Evolutionary conservation across 805 yeast species (phyloP), one percentile per base, ranked within the genome.

Genomic region (Citeromyces matritensis): DNA sequence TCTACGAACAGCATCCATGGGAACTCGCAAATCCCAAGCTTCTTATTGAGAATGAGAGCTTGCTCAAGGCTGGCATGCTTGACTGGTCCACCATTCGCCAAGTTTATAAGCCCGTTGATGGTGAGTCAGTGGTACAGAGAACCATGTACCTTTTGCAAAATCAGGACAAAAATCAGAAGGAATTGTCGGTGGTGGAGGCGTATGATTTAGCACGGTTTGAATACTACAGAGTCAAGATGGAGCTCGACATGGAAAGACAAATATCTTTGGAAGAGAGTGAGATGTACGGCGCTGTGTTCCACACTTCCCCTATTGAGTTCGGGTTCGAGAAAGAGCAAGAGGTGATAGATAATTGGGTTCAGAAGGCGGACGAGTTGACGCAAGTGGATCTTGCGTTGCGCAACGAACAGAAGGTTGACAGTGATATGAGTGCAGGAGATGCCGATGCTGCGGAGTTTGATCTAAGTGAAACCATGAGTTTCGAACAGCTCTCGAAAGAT

Each of bases 1-100:
- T 91, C 47, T 88, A 77, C 53, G 73, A 73, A 36, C 95, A 86
- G 49, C 98, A 91, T 55, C 98, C 98, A 5, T 91, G 98, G 98
- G 98, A 91, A 55, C 60, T 86, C 33, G 83, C 97, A 2, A 69
- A 94, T 42, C 95, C 97, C 9, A 82, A 81, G 49, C 64, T 72
- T 19, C 56, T 91, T 41, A 65, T 85, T 29, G 98, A 91, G 52
- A 80, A 73, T 44, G 63, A 65, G 24, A 82, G 80, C 6, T 59
- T 65, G 28, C 24, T 36, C 13, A 83, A 79, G 29, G 44, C 52
- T 26, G 36, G 43, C 3, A 45, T 50, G 6, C 61, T 63, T 35
- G 84, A 91, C 51, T 91, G 98, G 97, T 63, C 76, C 30, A 62
- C 63, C 31, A 67, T 91, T 51, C 66, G 67, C 41, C 97, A 91